These are phyloP conservation scores for Lentinula lateritia DNA, from an alignment of 768 basidiomycete genomes.

Conservation along the genomic window DNA sequence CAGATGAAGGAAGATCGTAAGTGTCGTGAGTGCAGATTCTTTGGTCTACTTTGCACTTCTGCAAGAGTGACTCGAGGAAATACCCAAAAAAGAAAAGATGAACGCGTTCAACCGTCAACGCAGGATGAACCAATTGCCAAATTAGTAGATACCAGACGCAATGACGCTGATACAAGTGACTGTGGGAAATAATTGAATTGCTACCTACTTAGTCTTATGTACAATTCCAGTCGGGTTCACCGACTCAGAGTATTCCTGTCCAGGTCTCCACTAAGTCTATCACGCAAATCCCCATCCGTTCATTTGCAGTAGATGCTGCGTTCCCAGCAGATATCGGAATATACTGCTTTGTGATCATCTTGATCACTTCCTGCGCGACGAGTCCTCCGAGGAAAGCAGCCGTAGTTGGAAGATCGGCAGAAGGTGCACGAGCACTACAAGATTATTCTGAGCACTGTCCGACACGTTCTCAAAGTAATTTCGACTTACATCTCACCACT, in stretches of 20 bases:
- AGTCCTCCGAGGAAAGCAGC: slow-evolving; percentile 92
- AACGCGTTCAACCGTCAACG: background rate
- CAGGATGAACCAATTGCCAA: background rate
- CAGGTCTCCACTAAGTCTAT: slow-evolving; percentile 80
- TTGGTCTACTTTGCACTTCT: background rate
- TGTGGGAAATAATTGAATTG: background rate
- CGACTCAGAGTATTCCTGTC: slow-evolving; percentile 42
- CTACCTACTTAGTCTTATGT: too few species aligned
- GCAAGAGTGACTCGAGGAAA: background rate
- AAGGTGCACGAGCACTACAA: slow-evolving; percentile 68
- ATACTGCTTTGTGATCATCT: slow-evolving; percentile 95
- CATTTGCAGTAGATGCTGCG: background rate
- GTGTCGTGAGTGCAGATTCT: background rate
- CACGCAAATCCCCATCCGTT: slow-evolving; percentile 64
- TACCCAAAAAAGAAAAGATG: background rate
- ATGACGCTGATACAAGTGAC: background rate
- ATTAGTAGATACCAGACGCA: background rate
- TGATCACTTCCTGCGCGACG: slow-evolving; percentile 95
- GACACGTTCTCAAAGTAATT: background rate
- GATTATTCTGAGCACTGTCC: slow-evolving; percentile 12
- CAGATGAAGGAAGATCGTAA: background rate
- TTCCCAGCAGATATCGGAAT: slow-evolving; percentile 51
- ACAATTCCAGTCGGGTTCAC: background rate
- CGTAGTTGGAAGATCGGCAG: slow-evolving; percentile 86
- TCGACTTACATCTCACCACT: slow-evolving; percentile 77